These are phyloP conservation scores for Boletus holoroseus DNA, from an alignment of 1,284 basidiomycete genomes.

Conservation along the genomic window DNA sequence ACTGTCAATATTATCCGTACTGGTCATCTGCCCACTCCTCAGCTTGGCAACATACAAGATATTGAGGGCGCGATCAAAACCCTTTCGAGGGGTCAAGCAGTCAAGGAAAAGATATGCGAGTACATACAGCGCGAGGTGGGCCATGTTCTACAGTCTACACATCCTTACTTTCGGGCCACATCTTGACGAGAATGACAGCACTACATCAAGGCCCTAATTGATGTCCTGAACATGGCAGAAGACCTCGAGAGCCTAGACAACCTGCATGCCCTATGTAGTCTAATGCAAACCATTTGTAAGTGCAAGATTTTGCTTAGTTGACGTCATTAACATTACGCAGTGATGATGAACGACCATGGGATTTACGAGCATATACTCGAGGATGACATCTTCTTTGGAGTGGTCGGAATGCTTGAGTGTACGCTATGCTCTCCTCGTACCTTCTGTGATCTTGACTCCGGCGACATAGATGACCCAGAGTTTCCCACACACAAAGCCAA, in stretches of 20 bases:
- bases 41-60: conserved; percentile 66
- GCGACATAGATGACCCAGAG: conserved; percentile 82
- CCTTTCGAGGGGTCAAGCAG: conserved; percentile 55
- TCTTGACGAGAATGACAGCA: conserved; percentile 46
- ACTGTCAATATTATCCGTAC: conserved; percentile 61
- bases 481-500: conserved; percentile 94
- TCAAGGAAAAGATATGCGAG: conserved; percentile 78
- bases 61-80: conserved; percentile 73
- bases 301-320: conserved; percentile 19
- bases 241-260: conserved; percentile 87
- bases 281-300: conserved; percentile 94
- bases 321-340: conserved; percentile 41
- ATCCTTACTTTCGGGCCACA: neutral
- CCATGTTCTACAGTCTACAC: conserved; percentile 7
- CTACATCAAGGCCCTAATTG: conserved; percentile 84
- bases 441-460: conserved; percentile 10
- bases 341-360: conserved; percentile 91
- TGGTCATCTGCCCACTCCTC: conserved; percentile 65
- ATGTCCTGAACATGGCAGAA: conserved; percentile 84
- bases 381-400: conserved; percentile 88
- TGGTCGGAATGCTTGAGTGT: conserved; percentile 98
- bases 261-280: conserved; percentile 83
- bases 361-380: conserved; percentile 94
- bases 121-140: conserved; percentile 74
- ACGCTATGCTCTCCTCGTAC: conserved; percentile 33